These are phyloP conservation scores for Cruciata laevipes DNA, from an alignment of 257 asterid genomes.

Conservation along the genomic window DNA sequence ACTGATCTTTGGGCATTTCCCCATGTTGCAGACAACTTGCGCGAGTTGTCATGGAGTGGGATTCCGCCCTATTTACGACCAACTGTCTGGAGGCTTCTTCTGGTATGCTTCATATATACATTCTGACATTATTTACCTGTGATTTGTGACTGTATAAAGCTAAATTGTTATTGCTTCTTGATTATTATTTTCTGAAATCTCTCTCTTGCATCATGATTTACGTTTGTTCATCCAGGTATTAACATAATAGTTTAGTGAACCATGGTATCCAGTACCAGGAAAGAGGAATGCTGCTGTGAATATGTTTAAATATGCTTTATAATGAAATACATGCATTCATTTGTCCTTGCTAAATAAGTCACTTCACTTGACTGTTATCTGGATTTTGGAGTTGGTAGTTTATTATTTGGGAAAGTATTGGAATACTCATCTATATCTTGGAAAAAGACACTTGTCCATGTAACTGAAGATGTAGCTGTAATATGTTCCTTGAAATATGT, in stretches of 20 bases:
- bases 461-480: not conserved
- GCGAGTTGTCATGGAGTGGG: conserved; percentile 97
- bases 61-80: conserved; percentile 91
- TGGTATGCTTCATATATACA: conserved; percentile 46
- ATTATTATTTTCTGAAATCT: not conserved
- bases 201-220: not conserved
- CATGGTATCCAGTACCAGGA: not conserved
- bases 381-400: not conserved
- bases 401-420: not conserved
- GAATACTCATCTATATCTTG: not conserved
- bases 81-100: conserved; percentile 86
- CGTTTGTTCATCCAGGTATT: not conserved
- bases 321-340: not conserved
- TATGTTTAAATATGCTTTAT: not conserved
- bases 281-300: not conserved
- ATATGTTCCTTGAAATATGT: not conserved
- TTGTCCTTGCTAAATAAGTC: not conserved
- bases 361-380: not conserved
- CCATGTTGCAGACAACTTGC: conserved; percentile 69
- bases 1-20: conserved; percentile 5
- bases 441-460: not conserved
- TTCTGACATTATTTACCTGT: too few relatives aligned
- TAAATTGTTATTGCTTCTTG: not conserved
- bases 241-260: not conserved
- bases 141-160: not conserved